Evolutionary conservation across 805 yeast genomes (phyloP), one percentile per base, ranked within the genome.

Genomic region (Kodamaea jinghongensis): DNA sequence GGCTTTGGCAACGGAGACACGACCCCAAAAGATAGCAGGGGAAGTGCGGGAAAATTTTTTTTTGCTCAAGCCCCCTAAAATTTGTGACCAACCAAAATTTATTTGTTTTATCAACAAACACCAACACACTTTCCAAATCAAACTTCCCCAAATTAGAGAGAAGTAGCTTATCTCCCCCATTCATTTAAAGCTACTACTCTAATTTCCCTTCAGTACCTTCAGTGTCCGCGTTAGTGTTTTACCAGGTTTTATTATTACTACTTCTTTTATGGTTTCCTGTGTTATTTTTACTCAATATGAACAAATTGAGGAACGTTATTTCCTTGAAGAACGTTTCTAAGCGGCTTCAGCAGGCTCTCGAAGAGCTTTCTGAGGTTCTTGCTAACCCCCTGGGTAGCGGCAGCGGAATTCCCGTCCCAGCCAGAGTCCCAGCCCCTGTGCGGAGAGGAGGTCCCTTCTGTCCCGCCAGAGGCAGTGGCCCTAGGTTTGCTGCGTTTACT

Each of bases 341-440:
- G 46, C 73, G 71, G 41, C 60, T 73, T 43, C 68, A 71, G 42
- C 69, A 68, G 51, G 67, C 70, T 26, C 60, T 76, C 14, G 73
- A 73, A 43, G 80, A 76, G 45, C 58, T 76, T 39, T 29, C 42
- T 8, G 69, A 70, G 52, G 67, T 70, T 20, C 27, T 33, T 23
- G 28, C 23, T 20, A 20, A 20, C 23, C 23, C 23, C 23, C 23
- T 20, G 23, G 23, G 23, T 8, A 20, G 23, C 23, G 23, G 23
- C 5, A 20, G 23, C 62, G 54, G 10, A 60, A 49, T 67, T 31
- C 64, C 63, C 3, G 56, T 61, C 6, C 67, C 64, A 13, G 65
- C 71, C 4, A 77, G 79, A 3, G 73, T 68, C 3, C 43, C 46
- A 3, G 73, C 68, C 3, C 43, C 46, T 6, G 42, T 31, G 12